Evolutionary conservation across 2,329 filamentous ascomycete genomes (phyloP).

Genomic region (Fusarium sp.): DNA sequence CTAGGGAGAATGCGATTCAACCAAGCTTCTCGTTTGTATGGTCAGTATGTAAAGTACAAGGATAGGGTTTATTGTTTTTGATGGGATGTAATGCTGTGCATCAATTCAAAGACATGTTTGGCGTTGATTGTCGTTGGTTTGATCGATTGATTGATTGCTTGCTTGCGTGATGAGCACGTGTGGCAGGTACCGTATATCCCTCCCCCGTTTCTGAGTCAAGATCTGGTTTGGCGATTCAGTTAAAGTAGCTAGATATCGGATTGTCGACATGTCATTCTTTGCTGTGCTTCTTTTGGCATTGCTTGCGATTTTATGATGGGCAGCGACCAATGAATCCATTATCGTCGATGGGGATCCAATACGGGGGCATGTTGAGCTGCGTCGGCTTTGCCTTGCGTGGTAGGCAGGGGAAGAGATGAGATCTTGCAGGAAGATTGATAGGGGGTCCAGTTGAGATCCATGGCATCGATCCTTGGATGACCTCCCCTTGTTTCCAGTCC

Average conservation of each 20-base stretch:
- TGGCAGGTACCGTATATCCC: conserved; percentile 14
- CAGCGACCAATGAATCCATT: conserved; percentile 17
- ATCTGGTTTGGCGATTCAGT: conserved; percentile 14
- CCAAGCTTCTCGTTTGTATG: conserved; percentile 8
- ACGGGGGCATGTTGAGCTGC: conserved; percentile 28
- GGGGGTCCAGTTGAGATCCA: conserved; percentile 23
- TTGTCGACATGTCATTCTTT: conserved; percentile 34
- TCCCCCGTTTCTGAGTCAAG: conserved; percentile 17
- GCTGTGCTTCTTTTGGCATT: conserved; percentile 30
- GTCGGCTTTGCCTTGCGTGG: conserved; percentile 14
- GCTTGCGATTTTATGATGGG: conserved; percentile 31
- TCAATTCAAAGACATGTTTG: conserved; percentile 31
- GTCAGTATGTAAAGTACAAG: conserved; percentile 15
- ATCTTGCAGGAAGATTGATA: conserved; percentile 32
- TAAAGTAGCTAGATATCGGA: conserved; percentile 7
- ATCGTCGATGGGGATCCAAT: conserved; percentile 38
- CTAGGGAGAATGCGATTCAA: conserved; percentile 24
- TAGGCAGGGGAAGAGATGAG: conserved; percentile 35
- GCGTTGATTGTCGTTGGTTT: conserved; percentile 24
- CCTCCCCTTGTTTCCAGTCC: conserved; percentile 17
- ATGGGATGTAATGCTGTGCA: conserved; percentile 27
- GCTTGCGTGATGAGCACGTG: conserved; percentile 30
- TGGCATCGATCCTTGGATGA: conserved; percentile 28
- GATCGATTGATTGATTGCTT: conserved; percentile 25
- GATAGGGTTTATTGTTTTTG: conserved; percentile 15